These are phyloP conservation scores for Pythium aquatile DNA, from an alignment of 352 stramenopile genomes.

Conservation along the genomic window DNA sequence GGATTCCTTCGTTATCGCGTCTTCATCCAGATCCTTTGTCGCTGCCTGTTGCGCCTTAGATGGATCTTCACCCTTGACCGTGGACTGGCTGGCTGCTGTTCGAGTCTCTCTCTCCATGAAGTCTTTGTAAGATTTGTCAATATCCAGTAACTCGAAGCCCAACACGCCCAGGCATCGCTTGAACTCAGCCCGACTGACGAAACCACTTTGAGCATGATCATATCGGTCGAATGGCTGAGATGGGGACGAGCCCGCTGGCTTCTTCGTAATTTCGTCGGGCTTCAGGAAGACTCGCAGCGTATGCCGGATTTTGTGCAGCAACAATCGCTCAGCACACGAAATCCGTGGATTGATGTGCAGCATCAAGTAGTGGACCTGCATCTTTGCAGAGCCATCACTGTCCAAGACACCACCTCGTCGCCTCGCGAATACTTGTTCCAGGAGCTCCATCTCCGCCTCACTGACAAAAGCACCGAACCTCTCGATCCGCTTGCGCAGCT, in stretches of 20 bases:
- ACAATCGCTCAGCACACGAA: conserved; percentile 46
- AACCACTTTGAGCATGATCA: conserved; percentile 42
- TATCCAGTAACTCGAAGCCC: conserved; percentile 70
- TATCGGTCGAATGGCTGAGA: conserved; percentile 53
- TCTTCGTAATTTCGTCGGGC: conserved; percentile 32
- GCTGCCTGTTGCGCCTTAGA: conserved; percentile 1
- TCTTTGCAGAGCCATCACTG: conserved; percentile 1
- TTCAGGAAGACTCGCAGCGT: conserved; percentile 39
- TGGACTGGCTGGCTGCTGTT: neutral
- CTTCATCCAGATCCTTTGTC: conserved; percentile 35
- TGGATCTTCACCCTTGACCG: neutral
- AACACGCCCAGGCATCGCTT: conserved; percentile 56
- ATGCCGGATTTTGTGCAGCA: conserved; percentile 65
- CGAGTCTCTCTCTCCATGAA: conserved; percentile 30
- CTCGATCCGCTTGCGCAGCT: conserved; percentile 21
- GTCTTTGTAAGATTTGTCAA: conserved; percentile 53
- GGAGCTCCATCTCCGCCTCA: conserved; percentile 17
- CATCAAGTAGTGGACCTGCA: conserved; percentile 49
- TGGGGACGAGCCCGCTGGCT: conserved; percentile 22
- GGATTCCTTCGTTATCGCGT: conserved; percentile 15
- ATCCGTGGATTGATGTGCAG: conserved; percentile 57
- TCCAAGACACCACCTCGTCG: neutral
- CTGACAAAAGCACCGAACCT: conserved; percentile 24
- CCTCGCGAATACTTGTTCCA: conserved; percentile 19
- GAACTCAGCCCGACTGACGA: conserved; percentile 61